Base-by-base conservation (phyloP, 352 stramenopile species). In the Phytophthora nicotianae region DNA sequence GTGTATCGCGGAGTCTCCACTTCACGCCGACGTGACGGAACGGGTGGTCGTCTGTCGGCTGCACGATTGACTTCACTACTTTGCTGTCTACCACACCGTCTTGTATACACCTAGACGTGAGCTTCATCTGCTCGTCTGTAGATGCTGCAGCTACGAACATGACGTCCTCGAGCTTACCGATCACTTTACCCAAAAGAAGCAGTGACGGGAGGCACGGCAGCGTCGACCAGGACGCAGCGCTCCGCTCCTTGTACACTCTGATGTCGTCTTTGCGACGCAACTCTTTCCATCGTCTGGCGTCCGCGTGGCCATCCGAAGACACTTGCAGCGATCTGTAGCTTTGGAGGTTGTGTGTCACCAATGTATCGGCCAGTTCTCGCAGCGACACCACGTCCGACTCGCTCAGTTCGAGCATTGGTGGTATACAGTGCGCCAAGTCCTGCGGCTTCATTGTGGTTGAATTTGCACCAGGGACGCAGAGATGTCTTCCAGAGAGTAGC, bases 21-120 rank as follows among this genome's bases (percentile, higher is more conserved):
- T 86, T 89, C 68, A 91, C 56, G 7, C 77, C 70, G 16, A 89
- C 32, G 41, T 81, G 70, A 4, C 72, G 63, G 63, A 91, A 89
- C 48, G 82, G 82, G 8, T 81, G 74, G 17, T 66, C 52, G 11
- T 58, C 37, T 4, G 60, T 82, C 6, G 79, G 79, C 1, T 46
- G 51, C 46, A 74, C 58, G 14, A 89, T 59, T 27, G 78, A 74
- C 50, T 81, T 70, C 65, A 91, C 54, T 57, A 91, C 69, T 55
- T 79, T 81, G 40, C 65, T 74, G 55, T 88, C 75, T 16, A 72
- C 47, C 37, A 85, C 65, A 41, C 78, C 78, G 55, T 77, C 64
- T 35, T 78, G 65, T 5, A 74, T 58, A 55, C 72, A 73, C 11
- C 35, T 71, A 42, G 74, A 77, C 37, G 74, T 72, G 49, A 86